Evolutionary conservation across 495 filamentous ascomycete genomes (phyloP).

Genomic region (Aspergillus egyptiacus): DNA sequence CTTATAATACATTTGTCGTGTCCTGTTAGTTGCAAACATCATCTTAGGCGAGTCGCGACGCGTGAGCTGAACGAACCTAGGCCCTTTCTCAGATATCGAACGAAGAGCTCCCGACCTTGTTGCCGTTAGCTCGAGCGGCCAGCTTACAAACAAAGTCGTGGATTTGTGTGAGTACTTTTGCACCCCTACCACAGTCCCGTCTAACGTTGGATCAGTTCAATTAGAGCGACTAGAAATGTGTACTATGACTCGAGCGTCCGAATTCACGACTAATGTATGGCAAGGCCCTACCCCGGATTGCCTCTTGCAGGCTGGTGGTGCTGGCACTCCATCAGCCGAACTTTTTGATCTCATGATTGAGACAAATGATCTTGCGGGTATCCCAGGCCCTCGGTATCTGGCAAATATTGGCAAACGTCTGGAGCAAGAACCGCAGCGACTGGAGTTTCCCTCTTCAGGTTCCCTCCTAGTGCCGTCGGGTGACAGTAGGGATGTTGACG

Average conservation of each 20-base stretch:
- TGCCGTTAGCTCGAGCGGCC: conserved; percentile 65
- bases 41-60: not conserved
- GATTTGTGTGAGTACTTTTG: conserved; percentile 64
- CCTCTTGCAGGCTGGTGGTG: conserved; percentile 23
- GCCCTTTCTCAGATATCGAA: conserved; percentile 70
- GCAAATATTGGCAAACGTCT: conserved; percentile 55
- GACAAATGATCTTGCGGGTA: conserved; percentile 71
- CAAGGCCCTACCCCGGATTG: conserved; percentile 82
- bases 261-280: conserved; percentile 85
- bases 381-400: conserved; percentile 51
- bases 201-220: conserved; percentile 49
- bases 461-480: conserved; percentile 78
- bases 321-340: conserved; percentile 22
- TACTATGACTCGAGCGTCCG: conserved; percentile 80
- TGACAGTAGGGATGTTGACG: conserved; percentile 71
- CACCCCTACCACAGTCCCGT: not conserved
- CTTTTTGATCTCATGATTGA: conserved; percentile 73
- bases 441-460: conserved; percentile 91
- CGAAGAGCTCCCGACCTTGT: conserved; percentile 62
- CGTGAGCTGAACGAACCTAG: conserved; percentile 34
- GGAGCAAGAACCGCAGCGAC: conserved; percentile 48
- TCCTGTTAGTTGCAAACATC: conserved; percentile 45
- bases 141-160: conserved; percentile 69
- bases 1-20: conserved; percentile 81
- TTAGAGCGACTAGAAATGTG: conserved; percentile 91